Conservation (phyloP, 2,329 filamentous ascomycete species). For the Arthrobotrys megalospora region DNA sequence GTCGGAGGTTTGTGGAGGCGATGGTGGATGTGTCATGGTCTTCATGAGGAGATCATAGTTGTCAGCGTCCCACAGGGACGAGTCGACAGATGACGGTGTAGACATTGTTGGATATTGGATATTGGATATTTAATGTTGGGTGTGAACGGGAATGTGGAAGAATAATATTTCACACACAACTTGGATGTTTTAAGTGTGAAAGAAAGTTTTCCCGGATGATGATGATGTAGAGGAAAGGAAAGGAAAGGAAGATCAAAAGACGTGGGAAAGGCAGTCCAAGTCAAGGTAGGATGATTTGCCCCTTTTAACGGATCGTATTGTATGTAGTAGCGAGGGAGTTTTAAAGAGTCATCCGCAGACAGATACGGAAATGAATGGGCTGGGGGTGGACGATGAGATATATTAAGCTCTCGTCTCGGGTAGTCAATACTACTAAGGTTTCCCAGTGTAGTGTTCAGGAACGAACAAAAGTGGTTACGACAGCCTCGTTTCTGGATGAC, state of each 20-base stretch:
- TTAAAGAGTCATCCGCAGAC: conserved; percentile 23
- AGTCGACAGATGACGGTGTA: conserved; percentile 38
- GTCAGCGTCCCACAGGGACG: conserved; percentile 47
- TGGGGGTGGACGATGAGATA: neutral
- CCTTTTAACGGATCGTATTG: conserved; percentile 39
- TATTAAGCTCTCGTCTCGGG: conserved; percentile 4
- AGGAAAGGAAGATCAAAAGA: neutral
- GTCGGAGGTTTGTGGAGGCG: conserved; percentile 50
- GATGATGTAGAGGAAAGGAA: neutral
- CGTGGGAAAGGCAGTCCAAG: conserved; percentile 1
- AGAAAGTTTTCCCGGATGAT: neutral
- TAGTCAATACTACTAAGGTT: neutral
- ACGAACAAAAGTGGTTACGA: conserved; percentile 5
- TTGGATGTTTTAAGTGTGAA: neutral
- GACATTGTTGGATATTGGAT: conserved; percentile 28
- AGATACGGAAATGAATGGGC: conserved; percentile 12
- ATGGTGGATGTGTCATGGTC: conserved; percentile 46
- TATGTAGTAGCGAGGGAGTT: conserved; percentile 23
- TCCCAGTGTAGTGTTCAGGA: conserved; percentile 1
- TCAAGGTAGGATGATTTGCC: conserved; percentile 6
- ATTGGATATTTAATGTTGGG: neutral
- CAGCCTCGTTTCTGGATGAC: conserved; percentile 8
- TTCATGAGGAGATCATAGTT: conserved; percentile 58
- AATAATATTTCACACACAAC: too few relatives aligned
- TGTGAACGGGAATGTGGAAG: neutral